phyloP scores from a whole-genome alignment of 257 asterid species.

The Fraxinus americana region DNA sequence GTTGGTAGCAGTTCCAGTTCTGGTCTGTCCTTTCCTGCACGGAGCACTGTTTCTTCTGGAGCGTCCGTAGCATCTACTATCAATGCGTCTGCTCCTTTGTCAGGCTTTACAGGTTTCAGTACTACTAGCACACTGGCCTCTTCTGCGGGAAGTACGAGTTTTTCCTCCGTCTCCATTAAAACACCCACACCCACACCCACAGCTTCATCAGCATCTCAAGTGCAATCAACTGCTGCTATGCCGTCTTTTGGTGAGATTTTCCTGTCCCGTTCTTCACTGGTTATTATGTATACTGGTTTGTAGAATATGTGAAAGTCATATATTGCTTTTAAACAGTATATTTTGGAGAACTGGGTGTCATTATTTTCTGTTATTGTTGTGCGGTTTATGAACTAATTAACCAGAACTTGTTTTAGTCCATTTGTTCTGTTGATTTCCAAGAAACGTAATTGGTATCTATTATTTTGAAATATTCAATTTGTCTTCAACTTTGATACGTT shows the following conservation, averaged over 20 bases:
- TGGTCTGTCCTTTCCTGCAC: conserved; percentile 40
- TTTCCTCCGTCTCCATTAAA: conserved; percentile 45
- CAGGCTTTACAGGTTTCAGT: conserved; percentile 18
- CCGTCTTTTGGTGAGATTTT: conserved; percentile 52
- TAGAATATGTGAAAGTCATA: conserved; percentile 1
- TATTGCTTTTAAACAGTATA: neutral
- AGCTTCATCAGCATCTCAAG: conserved; percentile 48
- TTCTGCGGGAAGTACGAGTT: conserved; percentile 38
- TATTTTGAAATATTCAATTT: neutral
- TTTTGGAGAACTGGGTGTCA: neutral
- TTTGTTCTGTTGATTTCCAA: neutral
- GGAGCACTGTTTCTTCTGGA: conserved; percentile 34
- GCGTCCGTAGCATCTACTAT: conserved; percentile 27
- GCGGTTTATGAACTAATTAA: neutral
- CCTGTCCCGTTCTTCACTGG: neutral
- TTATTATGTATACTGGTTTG: neutral
- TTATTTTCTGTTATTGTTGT: neutral
- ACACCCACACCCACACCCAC: conserved; percentile 38
- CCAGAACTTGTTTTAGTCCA: neutral
- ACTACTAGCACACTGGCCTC: conserved; percentile 15
- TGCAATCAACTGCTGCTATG: conserved; percentile 49
- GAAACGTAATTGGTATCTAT: neutral
- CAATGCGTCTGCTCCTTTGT: conserved; percentile 15
- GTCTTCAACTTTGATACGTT: neutral
- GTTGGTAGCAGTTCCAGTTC: conserved; percentile 39